Base-by-base conservation (phyloP, 768 basidiomycete genomes). In the Imleria badia region DNA sequence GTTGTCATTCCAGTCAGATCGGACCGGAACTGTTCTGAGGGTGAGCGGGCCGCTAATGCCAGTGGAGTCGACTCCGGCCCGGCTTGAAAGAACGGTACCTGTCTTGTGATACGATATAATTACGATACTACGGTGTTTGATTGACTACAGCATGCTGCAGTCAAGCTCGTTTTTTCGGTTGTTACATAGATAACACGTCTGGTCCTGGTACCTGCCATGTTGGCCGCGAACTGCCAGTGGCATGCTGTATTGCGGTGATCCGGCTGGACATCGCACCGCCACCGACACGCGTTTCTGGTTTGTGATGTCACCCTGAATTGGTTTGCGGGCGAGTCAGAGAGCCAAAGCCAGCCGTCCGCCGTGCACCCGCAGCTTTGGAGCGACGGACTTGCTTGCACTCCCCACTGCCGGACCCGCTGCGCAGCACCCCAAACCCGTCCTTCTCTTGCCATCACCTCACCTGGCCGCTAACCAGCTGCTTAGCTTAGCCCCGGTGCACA, bases 271-370 rank as follows among this genome's bases (percentile, higher is more conserved):
- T 55, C 11, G 52, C 60, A 68, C 46, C 29, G 66, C 66, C 64
- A 67, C 66, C 17, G 17, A 56, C 66, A 66, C 42, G 61, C 49
- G 56, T 55, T 53, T 59, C 36, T 36, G 29, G 55, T 48, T 53
- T 51, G 68, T 60, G 58, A 70, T 70, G 66, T 70, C 66, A 70
- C 60, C 52, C 46, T 52, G 55, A 61, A 60, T 48, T 46, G 55
- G 55, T 41, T 33, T 45, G 51, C 33, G 41, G 44, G 22, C 47
- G 41, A 45, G 48, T 54, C 39, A 49, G 45, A 17, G 19, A 42
- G 34, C 41, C 45, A 51, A 31, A 26, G 31, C 38, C 52, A 45
- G 42, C 45, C 42, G 43, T 30, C 26, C 26, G n/a, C 36, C 46
- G 46, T 51, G 36, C 17, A n/a, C 52, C 48, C 55, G 54, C 64